A percentile compares a stretch with the other conserved stretches of the same genome.
Conservation (phyloP, 768 basidiomycete species). For the Boletus edulis region DNA sequence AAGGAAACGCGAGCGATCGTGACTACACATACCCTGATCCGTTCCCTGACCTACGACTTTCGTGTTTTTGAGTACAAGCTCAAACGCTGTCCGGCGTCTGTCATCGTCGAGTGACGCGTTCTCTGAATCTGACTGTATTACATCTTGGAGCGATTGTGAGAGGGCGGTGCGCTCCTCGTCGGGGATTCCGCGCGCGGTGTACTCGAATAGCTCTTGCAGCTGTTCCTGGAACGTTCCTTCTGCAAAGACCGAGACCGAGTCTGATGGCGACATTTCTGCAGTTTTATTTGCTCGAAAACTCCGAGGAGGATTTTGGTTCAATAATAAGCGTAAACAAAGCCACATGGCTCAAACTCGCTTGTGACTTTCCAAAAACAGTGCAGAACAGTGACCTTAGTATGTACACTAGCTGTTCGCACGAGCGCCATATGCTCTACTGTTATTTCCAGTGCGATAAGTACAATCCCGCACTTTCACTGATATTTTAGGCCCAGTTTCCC, state of each 20-base stretch:
- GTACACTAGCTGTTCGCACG: not conserved
- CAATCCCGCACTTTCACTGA: too few species aligned
- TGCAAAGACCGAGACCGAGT: conserved; percentile 80
- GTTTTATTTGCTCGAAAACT: not conserved
- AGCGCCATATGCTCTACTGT: not conserved
- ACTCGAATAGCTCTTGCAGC: conserved; percentile 78
- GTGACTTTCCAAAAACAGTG: too few species aligned
- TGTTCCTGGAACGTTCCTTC: conserved; percentile 88
- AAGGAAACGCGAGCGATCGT: not conserved
- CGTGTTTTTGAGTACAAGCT: conserved; percentile 57
- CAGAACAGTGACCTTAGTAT: too few species aligned
- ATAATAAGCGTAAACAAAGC: conserved; percentile 21
- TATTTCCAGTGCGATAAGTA: too few species aligned
- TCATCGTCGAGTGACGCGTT: conserved; percentile 56
- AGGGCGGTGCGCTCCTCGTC: conserved; percentile 67
- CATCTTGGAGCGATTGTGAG: conserved; percentile 65
- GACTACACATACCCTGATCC: conserved; percentile 59
- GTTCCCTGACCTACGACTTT: conserved; percentile 72
- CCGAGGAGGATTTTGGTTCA: not conserved
- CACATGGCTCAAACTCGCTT: too few species aligned
- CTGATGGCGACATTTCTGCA: conserved; percentile 58
- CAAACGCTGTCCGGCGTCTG: conserved; percentile 53
- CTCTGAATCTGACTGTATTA: conserved; percentile 45
- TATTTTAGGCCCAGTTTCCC: too few species aligned
- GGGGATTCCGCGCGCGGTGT: conserved; percentile 60